phyloP scores from a whole-genome alignment of 2,329 filamentous ascomycete species.

The Rutstroemia sp. region DNA sequence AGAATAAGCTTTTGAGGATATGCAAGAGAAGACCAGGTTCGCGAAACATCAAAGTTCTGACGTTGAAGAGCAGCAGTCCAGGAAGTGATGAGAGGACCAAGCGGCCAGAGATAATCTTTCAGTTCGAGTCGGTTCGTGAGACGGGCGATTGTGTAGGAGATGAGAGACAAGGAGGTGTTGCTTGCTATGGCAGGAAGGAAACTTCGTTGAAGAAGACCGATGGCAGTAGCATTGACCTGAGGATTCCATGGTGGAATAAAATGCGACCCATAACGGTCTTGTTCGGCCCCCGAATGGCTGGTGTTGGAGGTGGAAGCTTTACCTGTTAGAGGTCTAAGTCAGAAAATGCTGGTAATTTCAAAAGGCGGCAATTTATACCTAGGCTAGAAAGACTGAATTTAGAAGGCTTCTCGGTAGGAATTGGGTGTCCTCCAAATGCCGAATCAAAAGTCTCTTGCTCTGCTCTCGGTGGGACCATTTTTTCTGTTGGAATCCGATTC shows the following conservation, averaged over 20 bases:
- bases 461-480: not conserved
- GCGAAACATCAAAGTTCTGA: slow-evolving; percentile 4
- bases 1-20: slow-evolving; percentile 12
- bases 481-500: not conserved
- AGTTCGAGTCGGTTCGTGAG: slow-evolving; percentile 10
- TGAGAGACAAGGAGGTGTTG: slow-evolving; percentile 9
- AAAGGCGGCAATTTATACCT: too few relatives aligned
- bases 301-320: slow-evolving; percentile 3
- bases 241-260: slow-evolving; percentile 6
- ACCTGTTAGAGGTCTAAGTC: not conserved
- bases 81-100: slow-evolving; percentile 9
- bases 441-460: slow-evolving; percentile 8
- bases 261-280: not conserved
- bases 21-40: slow-evolving; percentile 5
- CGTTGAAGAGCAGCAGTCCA: slow-evolving; percentile 11
- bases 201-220: slow-evolving; percentile 10
- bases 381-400: not conserved
- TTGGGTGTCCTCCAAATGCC: slow-evolving; percentile 1
- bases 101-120: slow-evolving; percentile 13
- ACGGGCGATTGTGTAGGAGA: slow-evolving; percentile 8
- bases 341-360: not conserved
- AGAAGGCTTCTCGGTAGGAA: not conserved
- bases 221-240: slow-evolving; percentile 2
- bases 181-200: slow-evolving; percentile 11
- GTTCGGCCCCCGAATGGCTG: not conserved